phyloP scores from a whole-genome alignment of 345 rosid species.

The Lepidium didymum region DNA sequence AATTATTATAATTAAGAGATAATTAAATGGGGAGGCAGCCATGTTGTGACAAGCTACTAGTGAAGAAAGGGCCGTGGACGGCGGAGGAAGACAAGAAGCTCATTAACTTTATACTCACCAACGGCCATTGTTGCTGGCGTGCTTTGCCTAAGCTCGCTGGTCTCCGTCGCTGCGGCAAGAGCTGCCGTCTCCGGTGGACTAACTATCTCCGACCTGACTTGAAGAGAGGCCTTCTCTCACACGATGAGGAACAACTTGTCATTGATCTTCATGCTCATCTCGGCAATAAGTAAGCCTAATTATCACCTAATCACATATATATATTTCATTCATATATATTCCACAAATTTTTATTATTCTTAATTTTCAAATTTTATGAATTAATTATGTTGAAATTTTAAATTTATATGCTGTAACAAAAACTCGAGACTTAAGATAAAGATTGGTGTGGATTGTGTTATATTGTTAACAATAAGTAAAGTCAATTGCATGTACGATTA shows the following conservation, averaged over 20 bases:
- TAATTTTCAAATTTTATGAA: no score
- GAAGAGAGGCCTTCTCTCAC: slow-evolving; percentile 64
- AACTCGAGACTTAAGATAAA: background rate
- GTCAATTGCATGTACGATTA: slow-evolving; percentile 9
- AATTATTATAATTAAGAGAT: background rate
- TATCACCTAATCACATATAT: background rate
- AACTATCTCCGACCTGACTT: slow-evolving; percentile 80
- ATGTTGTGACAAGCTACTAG: slow-evolving; percentile 67
- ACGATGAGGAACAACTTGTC: slow-evolving; percentile 56
- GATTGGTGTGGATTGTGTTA: background rate
- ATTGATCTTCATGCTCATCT: slow-evolving; percentile 67
- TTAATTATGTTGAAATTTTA: background rate
- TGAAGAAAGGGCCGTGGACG: slow-evolving; percentile 82
- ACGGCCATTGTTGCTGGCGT: slow-evolving; percentile 79
- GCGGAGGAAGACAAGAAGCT: slow-evolving; percentile 69
- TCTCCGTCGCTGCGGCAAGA: slow-evolving; percentile 76
- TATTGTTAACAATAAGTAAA: background rate
- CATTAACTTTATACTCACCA: slow-evolving; percentile 51
- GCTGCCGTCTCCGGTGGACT: slow-evolving; percentile 83
- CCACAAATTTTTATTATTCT: no score
- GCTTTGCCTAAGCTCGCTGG: slow-evolving; percentile 74
- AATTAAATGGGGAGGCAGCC: slow-evolving; percentile 41
- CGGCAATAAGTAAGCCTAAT: slow-evolving; percentile 48
- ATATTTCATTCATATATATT: background rate
- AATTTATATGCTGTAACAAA: background rate